Conservation (phyloP, 1,139 yeast species). For the Eremothecium coryli region DNA sequence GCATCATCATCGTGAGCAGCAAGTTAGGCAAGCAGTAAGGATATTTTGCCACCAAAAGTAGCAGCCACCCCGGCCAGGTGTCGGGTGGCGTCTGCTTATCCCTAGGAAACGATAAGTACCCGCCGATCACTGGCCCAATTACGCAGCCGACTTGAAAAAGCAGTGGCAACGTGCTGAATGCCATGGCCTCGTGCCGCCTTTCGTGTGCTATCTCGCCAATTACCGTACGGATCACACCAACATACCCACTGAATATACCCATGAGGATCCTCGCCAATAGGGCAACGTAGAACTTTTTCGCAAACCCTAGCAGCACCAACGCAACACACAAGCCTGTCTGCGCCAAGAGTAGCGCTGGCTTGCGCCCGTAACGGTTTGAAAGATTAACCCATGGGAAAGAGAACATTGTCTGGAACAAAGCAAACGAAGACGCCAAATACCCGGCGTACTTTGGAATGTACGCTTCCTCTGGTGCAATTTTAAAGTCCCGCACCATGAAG, state of each 20-base stretch:
- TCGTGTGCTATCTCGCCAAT: neutral
- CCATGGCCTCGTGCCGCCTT: neutral
- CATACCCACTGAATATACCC: neutral
- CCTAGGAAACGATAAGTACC: neutral
- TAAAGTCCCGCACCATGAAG: conserved; percentile 53
- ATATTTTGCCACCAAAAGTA: neutral
- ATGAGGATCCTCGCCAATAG: neutral
- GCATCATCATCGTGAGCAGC: neutral
- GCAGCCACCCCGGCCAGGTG: neutral
- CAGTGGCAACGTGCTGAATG: neutral
- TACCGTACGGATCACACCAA: neutral
- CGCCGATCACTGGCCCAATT: neutral
- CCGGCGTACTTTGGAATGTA: conserved; percentile 25
- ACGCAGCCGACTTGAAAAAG: neutral
- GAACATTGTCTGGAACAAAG: neutral
- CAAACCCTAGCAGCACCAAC: neutral
- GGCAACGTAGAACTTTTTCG: neutral
- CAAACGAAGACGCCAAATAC: neutral
- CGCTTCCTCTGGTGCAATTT: conserved; percentile 42
- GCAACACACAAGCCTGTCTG: neutral
- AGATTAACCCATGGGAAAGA: neutral
- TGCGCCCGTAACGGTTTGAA: neutral
- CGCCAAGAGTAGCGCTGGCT: neutral
- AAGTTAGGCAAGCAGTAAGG: neutral
- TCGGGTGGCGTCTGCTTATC: neutral